A percentile compares a stretch with the other conserved stretches of the same genome.
Evolutionary conservation across 805 yeast genomes (phyloP).

Genomic region (Metschnikowia bowlesiae): DNA sequence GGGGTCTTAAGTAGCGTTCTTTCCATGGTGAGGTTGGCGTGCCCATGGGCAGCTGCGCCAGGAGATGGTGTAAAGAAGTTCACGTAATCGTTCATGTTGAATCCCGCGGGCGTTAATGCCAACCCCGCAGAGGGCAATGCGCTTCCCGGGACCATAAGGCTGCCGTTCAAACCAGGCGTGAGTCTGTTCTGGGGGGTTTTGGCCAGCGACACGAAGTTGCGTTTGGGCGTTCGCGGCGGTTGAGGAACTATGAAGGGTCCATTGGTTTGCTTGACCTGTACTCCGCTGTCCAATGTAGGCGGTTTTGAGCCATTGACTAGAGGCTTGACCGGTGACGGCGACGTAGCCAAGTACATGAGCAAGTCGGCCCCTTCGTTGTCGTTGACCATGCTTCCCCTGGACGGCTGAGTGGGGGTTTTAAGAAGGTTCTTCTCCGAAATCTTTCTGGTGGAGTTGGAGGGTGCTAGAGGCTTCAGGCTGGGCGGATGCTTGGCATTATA

Average conservation of each 20-base stretch:
- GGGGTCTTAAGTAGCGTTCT: conserved; percentile 34
- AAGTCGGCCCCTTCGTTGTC: conserved; percentile 75
- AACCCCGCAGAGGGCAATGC: conserved; percentile 39
- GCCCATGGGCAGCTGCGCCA: conserved; percentile 43
- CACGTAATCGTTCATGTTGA: conserved; percentile 80
- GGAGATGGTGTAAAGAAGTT: conserved; percentile 76
- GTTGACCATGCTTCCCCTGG: conserved; percentile 21
- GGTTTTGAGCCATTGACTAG: conserved; percentile 29
- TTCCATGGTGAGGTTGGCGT: conserved; percentile 6
- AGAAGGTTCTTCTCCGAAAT: conserved; percentile 12
- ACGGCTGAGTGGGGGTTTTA: conserved; percentile 37
- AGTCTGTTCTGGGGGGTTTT: conserved; percentile 40
- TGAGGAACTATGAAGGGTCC: conserved; percentile 35
- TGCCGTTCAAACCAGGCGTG: conserved; percentile 36
- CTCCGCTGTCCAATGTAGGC: not conserved
- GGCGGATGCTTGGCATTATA: conserved; percentile 1
- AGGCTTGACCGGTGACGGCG: conserved; percentile 64
- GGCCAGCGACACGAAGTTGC: conserved; percentile 21
- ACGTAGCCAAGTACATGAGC: conserved; percentile 75
- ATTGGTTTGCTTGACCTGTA: not conserved
- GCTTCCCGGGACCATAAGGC: conserved; percentile 21
- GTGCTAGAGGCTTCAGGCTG: conserved; percentile 18
- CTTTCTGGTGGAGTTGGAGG: conserved; percentile 27
- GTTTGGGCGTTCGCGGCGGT: conserved; percentile 42
- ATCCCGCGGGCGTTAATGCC: conserved; percentile 57